These are phyloP conservation scores for Moesziomyces parantarcticus DNA, from an alignment of 1,284 basidiomycete genomes.

Conservation along the genomic window DNA sequence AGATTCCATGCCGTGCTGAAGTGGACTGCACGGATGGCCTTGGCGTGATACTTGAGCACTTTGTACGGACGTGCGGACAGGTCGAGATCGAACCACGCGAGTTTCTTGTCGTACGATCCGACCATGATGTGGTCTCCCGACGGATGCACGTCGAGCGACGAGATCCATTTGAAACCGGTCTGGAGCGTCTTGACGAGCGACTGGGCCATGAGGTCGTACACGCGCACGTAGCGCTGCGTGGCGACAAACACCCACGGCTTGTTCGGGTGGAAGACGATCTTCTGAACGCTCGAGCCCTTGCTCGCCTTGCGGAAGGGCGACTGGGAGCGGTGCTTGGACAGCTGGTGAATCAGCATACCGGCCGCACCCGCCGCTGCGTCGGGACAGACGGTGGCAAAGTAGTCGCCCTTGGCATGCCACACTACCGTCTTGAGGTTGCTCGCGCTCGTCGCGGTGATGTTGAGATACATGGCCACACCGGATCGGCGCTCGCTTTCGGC, in stretches of 20 bases:
- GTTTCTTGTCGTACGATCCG: conserved; percentile 94
- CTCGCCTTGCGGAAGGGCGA: conserved; percentile 91
- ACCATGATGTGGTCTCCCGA: conserved; percentile 87
- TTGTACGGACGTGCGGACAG: conserved; percentile 96
- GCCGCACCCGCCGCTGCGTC: conserved; percentile 74
- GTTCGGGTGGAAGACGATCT: conserved; percentile 91
- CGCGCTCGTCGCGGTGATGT: conserved; percentile 69
- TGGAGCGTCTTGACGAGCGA: conserved; percentile 89
- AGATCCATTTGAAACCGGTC: conserved; percentile 96
- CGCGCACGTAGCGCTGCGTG: conserved; percentile 94
- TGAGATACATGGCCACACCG: conserved; percentile 69
- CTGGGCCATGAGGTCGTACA: conserved; percentile 95
- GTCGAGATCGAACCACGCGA: conserved; percentile 99
- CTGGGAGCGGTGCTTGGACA: conserved; percentile 92
- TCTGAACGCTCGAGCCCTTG: conserved; percentile 84
- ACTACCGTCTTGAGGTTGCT: conserved; percentile 84
- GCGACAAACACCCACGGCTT: conserved; percentile 98
- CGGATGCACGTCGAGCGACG: conserved; percentile 93
- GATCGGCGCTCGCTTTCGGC: conserved; percentile 70
- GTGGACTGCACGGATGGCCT: conserved; percentile 87
- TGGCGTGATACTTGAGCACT: conserved; percentile 92
- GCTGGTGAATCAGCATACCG: conserved; percentile 91
- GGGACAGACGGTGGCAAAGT: conserved; percentile 82
- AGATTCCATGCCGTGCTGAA: conserved; percentile 87
- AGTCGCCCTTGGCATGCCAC: conserved; percentile 96